Conservation (phyloP, 2,329 filamentous ascomycete species). For the Aspergillus versicolor region DNA sequence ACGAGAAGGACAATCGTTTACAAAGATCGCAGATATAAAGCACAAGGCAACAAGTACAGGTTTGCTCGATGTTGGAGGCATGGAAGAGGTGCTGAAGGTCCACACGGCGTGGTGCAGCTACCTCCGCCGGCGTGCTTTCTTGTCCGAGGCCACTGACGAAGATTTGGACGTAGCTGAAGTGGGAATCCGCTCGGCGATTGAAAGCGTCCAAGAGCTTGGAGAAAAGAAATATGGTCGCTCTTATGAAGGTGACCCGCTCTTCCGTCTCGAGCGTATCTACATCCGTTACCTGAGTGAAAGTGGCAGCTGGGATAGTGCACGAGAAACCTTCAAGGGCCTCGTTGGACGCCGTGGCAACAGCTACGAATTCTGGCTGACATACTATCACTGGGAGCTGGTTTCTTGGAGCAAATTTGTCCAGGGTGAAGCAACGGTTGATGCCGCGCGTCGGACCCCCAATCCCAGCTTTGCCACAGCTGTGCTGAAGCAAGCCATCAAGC, state of each 20-base stretch:
- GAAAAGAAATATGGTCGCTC: conserved; percentile 73
- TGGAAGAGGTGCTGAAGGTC: conserved; percentile 86
- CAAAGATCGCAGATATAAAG: conserved; percentile 84
- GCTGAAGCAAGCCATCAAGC: conserved; percentile 66
- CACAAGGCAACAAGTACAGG: conserved; percentile 86
- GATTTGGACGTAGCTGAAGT: conserved; percentile 87
- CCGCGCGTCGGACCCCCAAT: conserved; percentile 58
- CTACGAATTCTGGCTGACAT: conserved; percentile 91
- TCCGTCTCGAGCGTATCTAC: conserved; percentile 84
- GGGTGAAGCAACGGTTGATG: conserved; percentile 52
- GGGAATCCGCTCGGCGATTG: conserved; percentile 79
- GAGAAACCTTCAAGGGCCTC: conserved; percentile 73
- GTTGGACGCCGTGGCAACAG: conserved; percentile 69
- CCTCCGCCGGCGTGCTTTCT: conserved; percentile 80
- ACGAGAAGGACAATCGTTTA: conserved; percentile 70
- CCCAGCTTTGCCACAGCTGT: conserved; percentile 74
- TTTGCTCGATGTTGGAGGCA: conserved; percentile 78
- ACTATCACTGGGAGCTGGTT: conserved; percentile 89
- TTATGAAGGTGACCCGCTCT: conserved; percentile 84
- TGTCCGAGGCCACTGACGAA: conserved; percentile 71
- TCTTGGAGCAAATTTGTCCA: conserved; percentile 61
- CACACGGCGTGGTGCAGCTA: conserved; percentile 95
- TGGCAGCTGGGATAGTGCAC: conserved; percentile 71
- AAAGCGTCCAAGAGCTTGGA: conserved; percentile 76
- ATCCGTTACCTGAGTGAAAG: conserved; percentile 90